These are phyloP conservation scores for Bothriochloa decipiens DNA, from an alignment of 176 grass and related monocot genomes.

Conservation along the genomic window DNA sequence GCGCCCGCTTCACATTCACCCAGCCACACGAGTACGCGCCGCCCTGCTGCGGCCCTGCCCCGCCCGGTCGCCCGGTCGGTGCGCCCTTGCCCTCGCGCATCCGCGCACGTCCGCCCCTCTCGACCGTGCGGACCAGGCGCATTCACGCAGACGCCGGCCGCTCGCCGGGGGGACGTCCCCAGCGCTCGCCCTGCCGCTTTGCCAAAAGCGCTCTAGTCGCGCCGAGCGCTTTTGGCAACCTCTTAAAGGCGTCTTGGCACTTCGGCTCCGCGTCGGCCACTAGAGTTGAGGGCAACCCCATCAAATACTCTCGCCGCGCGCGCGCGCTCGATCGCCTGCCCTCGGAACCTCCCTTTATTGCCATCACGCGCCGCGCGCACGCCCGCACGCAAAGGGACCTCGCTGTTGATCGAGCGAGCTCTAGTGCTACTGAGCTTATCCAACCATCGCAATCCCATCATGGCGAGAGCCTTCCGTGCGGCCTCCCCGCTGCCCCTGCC, in stretches of 20 bases:
- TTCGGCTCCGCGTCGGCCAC: neutral
- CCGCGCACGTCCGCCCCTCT: neutral
- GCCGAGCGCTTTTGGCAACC: neutral
- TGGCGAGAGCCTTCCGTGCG: constrained; percentile 60
- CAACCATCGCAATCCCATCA: neutral
- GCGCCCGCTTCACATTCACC: neutral
- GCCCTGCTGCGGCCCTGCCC: neutral
- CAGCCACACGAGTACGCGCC: neutral
- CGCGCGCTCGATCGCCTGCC: constrained; percentile 24
- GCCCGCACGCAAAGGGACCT: neutral
- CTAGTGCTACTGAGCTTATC: neutral
- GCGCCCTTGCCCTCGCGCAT: neutral
- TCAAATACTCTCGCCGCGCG: constrained; percentile 24
- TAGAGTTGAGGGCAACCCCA: neutral
- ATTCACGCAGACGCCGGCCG: constrained; percentile 14
- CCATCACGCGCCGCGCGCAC: constrained; percentile 11
- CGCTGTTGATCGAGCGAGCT: neutral
- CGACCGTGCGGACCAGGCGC: neutral
- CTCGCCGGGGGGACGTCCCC: neutral
- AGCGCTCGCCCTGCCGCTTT: constrained; percentile 16
- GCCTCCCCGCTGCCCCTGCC: constrained; percentile 56
- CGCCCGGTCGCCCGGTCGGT: neutral
- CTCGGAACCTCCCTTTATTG: constrained; percentile 23
- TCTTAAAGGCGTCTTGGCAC: constrained; percentile 22
- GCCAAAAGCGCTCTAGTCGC: constrained; percentile 35